A percentile compares a stretch with the other conserved stretches of the same genome.
Conservation (phyloP, 2,329 filamentous ascomycete genomes). For the Aspergillus sojae region DNA sequence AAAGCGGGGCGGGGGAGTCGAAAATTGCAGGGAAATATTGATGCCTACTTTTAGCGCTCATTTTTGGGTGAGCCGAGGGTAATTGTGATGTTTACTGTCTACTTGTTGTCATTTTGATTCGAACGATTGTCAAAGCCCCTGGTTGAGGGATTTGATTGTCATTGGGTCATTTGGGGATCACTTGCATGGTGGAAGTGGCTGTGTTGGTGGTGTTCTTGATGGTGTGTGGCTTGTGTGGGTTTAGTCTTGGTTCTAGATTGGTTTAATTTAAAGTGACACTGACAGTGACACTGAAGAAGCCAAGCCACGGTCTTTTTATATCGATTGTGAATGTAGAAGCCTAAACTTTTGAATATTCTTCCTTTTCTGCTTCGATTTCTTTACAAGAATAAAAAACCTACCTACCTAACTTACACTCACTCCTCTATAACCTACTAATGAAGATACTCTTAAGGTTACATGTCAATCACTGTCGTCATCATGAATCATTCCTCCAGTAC, state of each 20-base stretch:
- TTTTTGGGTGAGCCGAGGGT: neutral
- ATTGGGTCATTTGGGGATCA: neutral
- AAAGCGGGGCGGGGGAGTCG: neutral
- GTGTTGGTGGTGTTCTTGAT: neutral
- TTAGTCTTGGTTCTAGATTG: too few relatives aligned
- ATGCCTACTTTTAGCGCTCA: conserved; percentile 2
- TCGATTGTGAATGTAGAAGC: neutral
- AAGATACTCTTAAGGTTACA: conserved; percentile 4
- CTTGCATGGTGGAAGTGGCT: neutral
- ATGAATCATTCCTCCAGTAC: conserved; percentile 17
- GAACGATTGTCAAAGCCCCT: neutral
- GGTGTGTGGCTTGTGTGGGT: too few relatives aligned
- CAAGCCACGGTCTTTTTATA: neutral
- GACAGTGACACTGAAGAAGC: neutral
- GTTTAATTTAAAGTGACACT: too few relatives aligned
- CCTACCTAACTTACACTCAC: too few relatives aligned
- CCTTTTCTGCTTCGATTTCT: neutral
- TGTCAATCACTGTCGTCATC: conserved; percentile 19
- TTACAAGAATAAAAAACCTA: too few relatives aligned
- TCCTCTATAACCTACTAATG: too few relatives aligned
- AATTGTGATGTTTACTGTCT: neutral
- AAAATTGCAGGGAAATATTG: neutral
- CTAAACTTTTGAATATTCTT: too few relatives aligned
- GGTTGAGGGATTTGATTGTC: neutral
- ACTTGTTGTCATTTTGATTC: neutral